Conservation (phyloP, 768 basidiomycete species). For the Russula griseocarnosa region DNA sequence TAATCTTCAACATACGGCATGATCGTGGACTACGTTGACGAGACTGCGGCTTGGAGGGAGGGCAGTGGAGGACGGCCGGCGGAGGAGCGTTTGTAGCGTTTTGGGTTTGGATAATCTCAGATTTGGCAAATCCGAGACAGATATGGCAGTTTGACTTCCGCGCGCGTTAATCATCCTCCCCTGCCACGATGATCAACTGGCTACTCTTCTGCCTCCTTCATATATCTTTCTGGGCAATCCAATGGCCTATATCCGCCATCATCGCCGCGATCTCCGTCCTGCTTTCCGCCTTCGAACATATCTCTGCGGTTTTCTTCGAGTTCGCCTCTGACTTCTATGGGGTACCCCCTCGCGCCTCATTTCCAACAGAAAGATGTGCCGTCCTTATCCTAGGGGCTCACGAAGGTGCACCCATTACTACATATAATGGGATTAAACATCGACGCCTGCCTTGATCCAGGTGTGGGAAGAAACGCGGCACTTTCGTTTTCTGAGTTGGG, state of each 20-base stretch:
- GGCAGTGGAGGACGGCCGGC: not conserved
- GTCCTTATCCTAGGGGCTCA: constrained; percentile 35
- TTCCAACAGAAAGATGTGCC: constrained; percentile 32
- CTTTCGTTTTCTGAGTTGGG: constrained; percentile 37
- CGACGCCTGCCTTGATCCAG: constrained; percentile 28
- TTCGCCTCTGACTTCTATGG: constrained; percentile 22
- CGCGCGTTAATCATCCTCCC: not conserved
- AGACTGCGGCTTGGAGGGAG: not conserved
- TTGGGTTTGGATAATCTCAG: constrained; percentile 11
- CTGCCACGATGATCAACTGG: constrained; percentile 8
- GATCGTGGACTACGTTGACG: not conserved
- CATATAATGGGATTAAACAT: not conserved
- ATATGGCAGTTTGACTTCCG: not conserved
- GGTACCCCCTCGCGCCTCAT: constrained; percentile 30
- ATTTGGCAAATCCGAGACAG: not conserved
- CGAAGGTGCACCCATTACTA: constrained; percentile 29
- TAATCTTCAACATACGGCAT: constrained; percentile 11
- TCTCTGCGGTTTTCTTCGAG: constrained; percentile 22
- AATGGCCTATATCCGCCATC: constrained; percentile 19
- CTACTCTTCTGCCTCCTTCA: not conserved
- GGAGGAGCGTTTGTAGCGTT: not conserved
- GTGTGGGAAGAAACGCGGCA: constrained; percentile 33
- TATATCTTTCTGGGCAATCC: constrained; percentile 15
- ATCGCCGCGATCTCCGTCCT: constrained; percentile 23
- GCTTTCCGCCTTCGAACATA: constrained; percentile 22